Conservation (phyloP, 352 stramenopile species). For the Globisporangium emineosum region DNA sequence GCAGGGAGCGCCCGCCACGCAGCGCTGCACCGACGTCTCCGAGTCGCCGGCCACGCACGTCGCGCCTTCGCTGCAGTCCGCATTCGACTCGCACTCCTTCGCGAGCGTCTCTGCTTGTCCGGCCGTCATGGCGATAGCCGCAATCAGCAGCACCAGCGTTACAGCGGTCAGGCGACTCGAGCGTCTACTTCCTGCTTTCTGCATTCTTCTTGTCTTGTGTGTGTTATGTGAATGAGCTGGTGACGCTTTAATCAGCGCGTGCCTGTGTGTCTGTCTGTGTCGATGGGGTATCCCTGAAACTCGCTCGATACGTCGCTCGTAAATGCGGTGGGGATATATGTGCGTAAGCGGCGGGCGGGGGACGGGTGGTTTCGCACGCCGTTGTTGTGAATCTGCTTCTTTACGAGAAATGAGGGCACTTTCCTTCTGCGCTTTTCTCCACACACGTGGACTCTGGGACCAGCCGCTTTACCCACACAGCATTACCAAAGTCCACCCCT, state of each 20-base stretch:
- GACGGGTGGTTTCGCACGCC: constrained; percentile 7
- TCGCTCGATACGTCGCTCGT: background rate
- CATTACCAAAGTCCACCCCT: constrained; percentile 1
- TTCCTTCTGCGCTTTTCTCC: background rate
- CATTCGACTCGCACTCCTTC: constrained; percentile 54
- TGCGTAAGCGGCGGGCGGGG: too few species aligned
- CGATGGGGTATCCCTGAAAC: background rate
- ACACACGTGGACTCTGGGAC: background rate
- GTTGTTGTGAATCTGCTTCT: background rate
- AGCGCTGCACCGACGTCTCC: constrained; percentile 53
- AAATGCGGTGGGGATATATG: too few species aligned
- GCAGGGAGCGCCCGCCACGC: constrained; percentile 57
- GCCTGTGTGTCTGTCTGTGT: background rate
- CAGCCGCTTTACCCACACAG: background rate
- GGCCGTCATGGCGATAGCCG: background rate
- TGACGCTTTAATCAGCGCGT: background rate
- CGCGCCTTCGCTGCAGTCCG: constrained; percentile 57
- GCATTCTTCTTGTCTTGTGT: background rate
- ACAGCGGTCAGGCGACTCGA: constrained; percentile 12
- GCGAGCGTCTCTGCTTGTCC: constrained; percentile 27
- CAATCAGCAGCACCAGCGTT: constrained; percentile 13
- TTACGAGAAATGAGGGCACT: background rate
- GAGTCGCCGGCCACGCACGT: constrained; percentile 78
- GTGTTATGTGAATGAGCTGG: background rate
- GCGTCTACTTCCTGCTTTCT: background rate